Conservation (phyloP, 2,329 filamentous ascomycete species). For the Calonectria ilicicola region DNA sequence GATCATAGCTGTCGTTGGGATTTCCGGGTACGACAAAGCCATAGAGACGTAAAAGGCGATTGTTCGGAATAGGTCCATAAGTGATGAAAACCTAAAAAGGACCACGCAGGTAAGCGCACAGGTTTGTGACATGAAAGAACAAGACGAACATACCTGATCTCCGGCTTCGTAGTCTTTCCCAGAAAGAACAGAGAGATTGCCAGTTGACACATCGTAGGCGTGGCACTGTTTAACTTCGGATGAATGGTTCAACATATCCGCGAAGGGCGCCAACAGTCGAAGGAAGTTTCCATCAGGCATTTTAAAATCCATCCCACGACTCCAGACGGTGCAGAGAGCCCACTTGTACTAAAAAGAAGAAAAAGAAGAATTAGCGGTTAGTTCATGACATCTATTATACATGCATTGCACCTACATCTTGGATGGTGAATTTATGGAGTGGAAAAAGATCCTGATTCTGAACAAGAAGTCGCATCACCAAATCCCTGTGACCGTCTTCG, state of each 20-base stretch:
- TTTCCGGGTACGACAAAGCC: neutral
- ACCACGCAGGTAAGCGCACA: neutral
- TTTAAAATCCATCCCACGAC: neutral
- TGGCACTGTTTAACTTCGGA: neutral
- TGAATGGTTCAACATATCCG: neutral
- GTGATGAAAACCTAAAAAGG: neutral
- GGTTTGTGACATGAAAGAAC: neutral
- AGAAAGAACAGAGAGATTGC: neutral
- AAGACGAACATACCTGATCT: neutral
- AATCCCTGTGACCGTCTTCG: neutral
- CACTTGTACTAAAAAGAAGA: neutral
- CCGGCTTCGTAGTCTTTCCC: neutral
- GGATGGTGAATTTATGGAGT: neutral
- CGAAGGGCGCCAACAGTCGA: neutral
- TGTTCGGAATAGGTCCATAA: neutral
- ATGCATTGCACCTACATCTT: neutral
- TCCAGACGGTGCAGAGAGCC: neutral
- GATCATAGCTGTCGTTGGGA: neutral
- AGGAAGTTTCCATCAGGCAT: neutral
- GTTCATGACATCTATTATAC: neutral
- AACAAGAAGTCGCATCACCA: neutral
- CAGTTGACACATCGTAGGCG: neutral
- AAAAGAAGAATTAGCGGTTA: neutral
- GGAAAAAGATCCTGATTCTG: neutral
- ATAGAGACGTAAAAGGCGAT: neutral